Evolutionary conservation across 441 rosid genomes (phyloP).

Genomic region (Croton laevigatus): DNA sequence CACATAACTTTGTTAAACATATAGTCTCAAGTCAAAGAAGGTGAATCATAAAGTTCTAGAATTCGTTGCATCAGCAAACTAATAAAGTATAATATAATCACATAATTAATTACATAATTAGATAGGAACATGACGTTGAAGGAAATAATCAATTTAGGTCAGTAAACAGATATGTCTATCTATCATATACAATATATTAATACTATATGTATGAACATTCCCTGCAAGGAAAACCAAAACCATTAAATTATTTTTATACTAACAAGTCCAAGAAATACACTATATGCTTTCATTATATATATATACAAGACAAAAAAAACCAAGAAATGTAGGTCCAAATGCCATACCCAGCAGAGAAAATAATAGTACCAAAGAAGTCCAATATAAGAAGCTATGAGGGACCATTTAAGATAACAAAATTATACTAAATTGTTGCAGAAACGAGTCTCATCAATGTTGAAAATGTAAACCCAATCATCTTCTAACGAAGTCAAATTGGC

Average conservation of each 20-base stretch:
- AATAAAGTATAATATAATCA: too few relatives aligned
- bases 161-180: too few relatives aligned
- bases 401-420: neutral
- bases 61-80: neutral
- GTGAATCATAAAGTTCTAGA: too few relatives aligned
- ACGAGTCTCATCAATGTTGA: slow-evolving; percentile 4
- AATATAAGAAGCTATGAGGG: slow-evolving; percentile 12
- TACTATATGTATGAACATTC: neutral
- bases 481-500: slow-evolving; percentile 16
- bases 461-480: neutral
- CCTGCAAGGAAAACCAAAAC: neutral
- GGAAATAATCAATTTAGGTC: too few relatives aligned
- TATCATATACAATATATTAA: too few relatives aligned
- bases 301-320: neutral
- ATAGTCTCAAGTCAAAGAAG: too few relatives aligned
- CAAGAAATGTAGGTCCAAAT: slow-evolving; percentile 7
- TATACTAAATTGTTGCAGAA: neutral
- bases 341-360: neutral
- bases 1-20: too few relatives aligned
- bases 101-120: too few relatives aligned
- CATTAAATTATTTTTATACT: too few relatives aligned
- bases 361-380: neutral
- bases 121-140: too few relatives aligned
- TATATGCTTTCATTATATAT: neutral
- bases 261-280: neutral